Evolutionary conservation across 805 yeast genomes (phyloP), one percentile per base, ranked within the genome.

Genomic region (Tetrapisispora iriomotensis): DNA sequence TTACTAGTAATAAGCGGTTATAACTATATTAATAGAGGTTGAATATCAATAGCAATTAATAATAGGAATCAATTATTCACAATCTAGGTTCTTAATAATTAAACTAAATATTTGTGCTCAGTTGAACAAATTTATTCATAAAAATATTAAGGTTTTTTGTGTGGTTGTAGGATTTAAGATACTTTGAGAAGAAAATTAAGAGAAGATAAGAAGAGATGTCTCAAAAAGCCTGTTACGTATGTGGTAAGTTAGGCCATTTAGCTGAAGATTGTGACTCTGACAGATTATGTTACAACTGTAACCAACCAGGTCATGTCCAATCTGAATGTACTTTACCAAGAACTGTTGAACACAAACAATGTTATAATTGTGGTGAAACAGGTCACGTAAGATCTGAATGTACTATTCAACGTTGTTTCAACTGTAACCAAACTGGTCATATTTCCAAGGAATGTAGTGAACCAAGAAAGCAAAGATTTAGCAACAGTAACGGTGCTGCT

Each of bases 371-470:
- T 68, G 92, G 92, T 55, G 83, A 81, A 61, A 73, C 81, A 42
- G 96, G 95, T 41, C 96, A 87, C 59, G 79, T 87, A 53, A 85
- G 82, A 64, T 67, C 82, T 37, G 95, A 87, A 60, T 87, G 96
- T 68, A 58, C 71, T 67, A 54, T 79, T 63, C 68, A 70, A 56
- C 82, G 83, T 61, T 85, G 95, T 67, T 85, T 78, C 80, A 75
- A 71, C 69, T 82, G 90, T 59, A 74, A 78, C 47, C 73, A 73
- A 60, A 68, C 76, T 44, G 95, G 95, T 46, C 95, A 85, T 70
- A 73, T 84, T 50, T 82, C 94, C 42, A 82, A 77, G 61, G 77
- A 75, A 63, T 85, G 95, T 64, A 60, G 74, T 44, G 71, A 73
- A 55, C 72, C 72, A 48, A 70, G 43, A 43, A 54, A 53, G 37